Conservation (phyloP, 805 yeast genomes). For the Metschnikowia kofuensis region DNA sequence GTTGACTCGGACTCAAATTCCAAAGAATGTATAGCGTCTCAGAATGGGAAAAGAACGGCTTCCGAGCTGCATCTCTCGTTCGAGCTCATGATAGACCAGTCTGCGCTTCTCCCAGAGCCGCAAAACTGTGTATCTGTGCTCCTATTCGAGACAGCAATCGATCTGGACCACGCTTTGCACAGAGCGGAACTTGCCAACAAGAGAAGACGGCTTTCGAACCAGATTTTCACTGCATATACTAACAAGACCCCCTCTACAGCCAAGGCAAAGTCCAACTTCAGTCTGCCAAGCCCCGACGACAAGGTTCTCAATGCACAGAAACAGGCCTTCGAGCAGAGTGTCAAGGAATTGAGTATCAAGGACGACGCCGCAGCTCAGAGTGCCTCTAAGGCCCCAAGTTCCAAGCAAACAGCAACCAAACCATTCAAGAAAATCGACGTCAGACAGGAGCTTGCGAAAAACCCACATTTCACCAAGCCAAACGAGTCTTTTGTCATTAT, state of each 20-base stretch:
- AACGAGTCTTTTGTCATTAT: conserved; percentile 72
- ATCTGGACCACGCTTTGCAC: neutral
- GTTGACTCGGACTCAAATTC: neutral
- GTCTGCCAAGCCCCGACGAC: conserved; percentile 83
- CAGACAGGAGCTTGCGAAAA: conserved; percentile 32
- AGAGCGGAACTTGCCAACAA: conserved; percentile 2
- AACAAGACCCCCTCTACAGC: conserved; percentile 36
- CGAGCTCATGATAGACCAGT: conserved; percentile 8
- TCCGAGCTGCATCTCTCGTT: conserved; percentile 1
- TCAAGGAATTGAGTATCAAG: conserved; percentile 27
- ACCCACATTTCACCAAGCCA: conserved; percentile 43
- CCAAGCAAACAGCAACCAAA: conserved; percentile 28
- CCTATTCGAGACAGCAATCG: conserved; percentile 1
- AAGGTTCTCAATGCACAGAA: conserved; percentile 57
- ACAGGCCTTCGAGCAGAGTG: conserved; percentile 34
- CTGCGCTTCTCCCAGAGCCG: conserved; percentile 9
- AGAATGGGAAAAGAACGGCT: conserved; percentile 1
- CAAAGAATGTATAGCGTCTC: neutral
- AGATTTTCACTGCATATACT: conserved; percentile 37
- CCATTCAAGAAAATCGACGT: conserved; percentile 46
- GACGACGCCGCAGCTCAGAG: conserved; percentile 3
- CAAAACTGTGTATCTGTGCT: conserved; percentile 7
- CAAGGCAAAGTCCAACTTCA: conserved; percentile 53
- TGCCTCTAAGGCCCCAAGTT: conserved; percentile 5
- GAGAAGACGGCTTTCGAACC: conserved; percentile 9